A percentile compares a stretch with the other conserved stretches of the same genome.
phyloP scores from a whole-genome alignment of 768 basidiomycete species.

The Candolleomyces eurysporus region DNA sequence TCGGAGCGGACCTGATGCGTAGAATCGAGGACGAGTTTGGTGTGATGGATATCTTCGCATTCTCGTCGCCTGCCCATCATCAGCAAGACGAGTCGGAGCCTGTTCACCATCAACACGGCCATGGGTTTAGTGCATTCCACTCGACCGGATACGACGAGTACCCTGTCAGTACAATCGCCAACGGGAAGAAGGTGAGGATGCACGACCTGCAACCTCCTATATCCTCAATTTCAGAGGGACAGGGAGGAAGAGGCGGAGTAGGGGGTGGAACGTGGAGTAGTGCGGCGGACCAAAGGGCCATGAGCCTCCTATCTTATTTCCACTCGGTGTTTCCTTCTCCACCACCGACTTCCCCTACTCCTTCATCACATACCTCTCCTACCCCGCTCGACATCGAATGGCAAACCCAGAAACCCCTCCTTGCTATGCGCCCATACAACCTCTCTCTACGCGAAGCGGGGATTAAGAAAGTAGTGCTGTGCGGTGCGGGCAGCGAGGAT shows the following conservation, averaged over 20 bases:
- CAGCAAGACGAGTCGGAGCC: not conserved
- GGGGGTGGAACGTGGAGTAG: slow-evolving; percentile 20
- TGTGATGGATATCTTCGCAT: slow-evolving; percentile 59
- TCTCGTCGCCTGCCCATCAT: slow-evolving; percentile 27
- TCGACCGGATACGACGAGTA: not conserved
- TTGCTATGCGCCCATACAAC: slow-evolving; percentile 68
- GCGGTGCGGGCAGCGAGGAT: slow-evolving; percentile 77
- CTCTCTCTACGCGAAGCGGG: slow-evolving; percentile 51
- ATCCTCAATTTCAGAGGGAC: no score
- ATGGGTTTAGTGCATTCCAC: slow-evolving; percentile 9
- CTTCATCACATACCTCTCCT: not conserved
- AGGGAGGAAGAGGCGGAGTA: no score
- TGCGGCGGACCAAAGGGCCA: slow-evolving; percentile 67
- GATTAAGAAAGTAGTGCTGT: slow-evolving; percentile 63
- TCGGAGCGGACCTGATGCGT: slow-evolving; percentile 76
- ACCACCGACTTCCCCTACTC: slow-evolving; percentile 6
- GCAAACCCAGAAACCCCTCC: slow-evolving; percentile 49
- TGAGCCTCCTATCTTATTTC: slow-evolving; percentile 78
- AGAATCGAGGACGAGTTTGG: slow-evolving; percentile 67
- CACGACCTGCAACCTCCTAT: no score
- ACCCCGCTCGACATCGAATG: not conserved
- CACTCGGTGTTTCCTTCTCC: slow-evolving; percentile 43
- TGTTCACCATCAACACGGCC: not conserved
- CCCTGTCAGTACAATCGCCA: no score
- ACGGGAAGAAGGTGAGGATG: no score